These are phyloP conservation scores for Detonula confervacea DNA, from an alignment of 352 stramenopile genomes.

Conservation along the genomic window DNA sequence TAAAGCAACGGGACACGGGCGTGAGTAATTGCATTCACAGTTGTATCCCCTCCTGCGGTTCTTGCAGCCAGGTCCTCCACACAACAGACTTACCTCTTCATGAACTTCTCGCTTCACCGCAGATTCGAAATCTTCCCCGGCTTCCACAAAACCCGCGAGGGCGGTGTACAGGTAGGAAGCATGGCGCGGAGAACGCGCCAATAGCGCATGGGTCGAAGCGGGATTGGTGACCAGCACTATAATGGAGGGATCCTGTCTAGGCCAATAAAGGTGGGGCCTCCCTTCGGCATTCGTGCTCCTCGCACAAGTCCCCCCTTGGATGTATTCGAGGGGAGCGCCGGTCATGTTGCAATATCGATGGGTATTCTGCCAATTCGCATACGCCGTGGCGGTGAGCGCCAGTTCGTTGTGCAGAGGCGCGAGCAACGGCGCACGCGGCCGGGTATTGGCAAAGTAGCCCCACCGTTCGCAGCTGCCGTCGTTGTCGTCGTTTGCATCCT, in stretches of 20 bases:
- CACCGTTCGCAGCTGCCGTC: neutral
- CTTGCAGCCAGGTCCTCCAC: too few species aligned
- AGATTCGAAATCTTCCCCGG: constrained; percentile 79
- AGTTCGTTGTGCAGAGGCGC: constrained; percentile 66
- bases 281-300: constrained; percentile 49
- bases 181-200: too few species aligned
- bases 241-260: constrained; percentile 78
- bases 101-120: constrained; percentile 69
- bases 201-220: too few species aligned
- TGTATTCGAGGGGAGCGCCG: constrained; percentile 46
- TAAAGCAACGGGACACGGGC: neutral
- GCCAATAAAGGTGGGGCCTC: constrained; percentile 60
- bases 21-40: neutral
- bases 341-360: constrained; percentile 67
- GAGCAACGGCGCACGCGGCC: constrained; percentile 67
- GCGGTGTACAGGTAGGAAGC: constrained; percentile 80
- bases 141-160: constrained; percentile 83
- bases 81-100: constrained; percentile 53
- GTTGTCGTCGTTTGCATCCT: constrained; percentile 5
- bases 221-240: constrained; percentile 69
- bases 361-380: constrained; percentile 66
- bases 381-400: constrained; percentile 70
- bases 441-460: constrained; percentile 65
- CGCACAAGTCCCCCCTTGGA: constrained; percentile 63
- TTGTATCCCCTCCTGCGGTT: too few species aligned